phyloP scores from a whole-genome alignment of 2,329 filamentous ascomycete species.

The Aspergillus aculeatus region DNA sequence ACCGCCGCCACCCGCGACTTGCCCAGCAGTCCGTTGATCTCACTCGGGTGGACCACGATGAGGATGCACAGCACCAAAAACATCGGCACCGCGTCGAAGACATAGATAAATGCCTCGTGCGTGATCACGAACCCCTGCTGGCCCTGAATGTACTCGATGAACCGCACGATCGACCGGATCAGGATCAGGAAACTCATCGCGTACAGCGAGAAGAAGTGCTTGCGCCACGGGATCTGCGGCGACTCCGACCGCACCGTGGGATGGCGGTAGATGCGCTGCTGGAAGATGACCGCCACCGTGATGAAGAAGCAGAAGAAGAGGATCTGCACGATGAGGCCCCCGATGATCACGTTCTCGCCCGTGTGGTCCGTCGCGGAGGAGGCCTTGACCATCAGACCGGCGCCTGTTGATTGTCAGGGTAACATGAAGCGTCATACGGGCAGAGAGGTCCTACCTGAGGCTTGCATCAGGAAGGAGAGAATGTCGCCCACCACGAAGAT shows the following conservation, averaged over 20 bases:
- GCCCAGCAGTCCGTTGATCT: slow-evolving; percentile 2
- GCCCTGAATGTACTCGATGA: slow-evolving; percentile 32
- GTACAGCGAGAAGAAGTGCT: slow-evolving; percentile 20
- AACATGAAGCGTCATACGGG: too few relatives aligned
- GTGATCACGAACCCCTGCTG: slow-evolving; percentile 25
- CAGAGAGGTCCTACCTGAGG: background rate
- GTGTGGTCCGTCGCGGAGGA: slow-evolving; percentile 4
- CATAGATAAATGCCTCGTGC: slow-evolving; percentile 31
- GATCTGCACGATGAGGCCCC: slow-evolving; percentile 19
- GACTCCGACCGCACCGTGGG: slow-evolving; percentile 12
- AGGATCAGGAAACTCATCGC: slow-evolving; percentile 28
- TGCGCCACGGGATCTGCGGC: slow-evolving; percentile 6
- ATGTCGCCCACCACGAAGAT: slow-evolving; percentile 51
- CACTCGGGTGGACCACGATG: slow-evolving; percentile 1
- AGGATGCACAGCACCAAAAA: slow-evolving; percentile 15
- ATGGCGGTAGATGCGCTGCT: slow-evolving; percentile 12
- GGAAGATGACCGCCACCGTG: slow-evolving; percentile 15
- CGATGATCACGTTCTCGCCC: slow-evolving; percentile 19
- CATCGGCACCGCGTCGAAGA: slow-evolving; percentile 35
- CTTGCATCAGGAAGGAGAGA: slow-evolving; percentile 48
- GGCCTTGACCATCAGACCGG: slow-evolving; percentile 10
- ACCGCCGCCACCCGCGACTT: slow-evolving; percentile 1
- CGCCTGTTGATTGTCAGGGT: background rate
- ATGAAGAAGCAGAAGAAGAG: slow-evolving; percentile 22
- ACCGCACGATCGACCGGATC: slow-evolving; percentile 30